Evolutionary conservation across 371 early-diverging fungal species (phyloP).

Genomic region (Mortierella polycephala): DNA sequence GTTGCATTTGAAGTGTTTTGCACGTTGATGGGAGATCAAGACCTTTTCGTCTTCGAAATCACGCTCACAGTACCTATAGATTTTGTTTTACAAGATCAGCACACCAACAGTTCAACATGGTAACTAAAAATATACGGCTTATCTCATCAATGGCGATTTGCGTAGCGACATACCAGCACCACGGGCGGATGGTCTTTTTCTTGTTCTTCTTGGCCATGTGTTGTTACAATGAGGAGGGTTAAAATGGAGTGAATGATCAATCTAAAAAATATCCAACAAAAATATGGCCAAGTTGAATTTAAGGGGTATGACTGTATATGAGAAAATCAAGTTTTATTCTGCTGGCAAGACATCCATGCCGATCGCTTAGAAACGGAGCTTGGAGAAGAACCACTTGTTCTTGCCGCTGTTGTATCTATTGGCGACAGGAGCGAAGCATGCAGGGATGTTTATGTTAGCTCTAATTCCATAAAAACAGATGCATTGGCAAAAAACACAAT

Average conservation of each 20-base stretch:
- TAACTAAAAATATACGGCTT: too few species aligned
- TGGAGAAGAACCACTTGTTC: conserved; percentile 99
- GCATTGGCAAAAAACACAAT: not conserved
- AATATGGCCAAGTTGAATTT: not conserved
- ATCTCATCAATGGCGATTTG: not conserved
- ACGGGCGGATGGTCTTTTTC: conserved; percentile 69
- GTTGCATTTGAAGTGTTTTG: conserved; percentile 93
- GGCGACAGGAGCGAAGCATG: too few species aligned
- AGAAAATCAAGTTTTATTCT: conserved; percentile 35
- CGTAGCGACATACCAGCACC: conserved; percentile 73
- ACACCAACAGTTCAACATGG: too few species aligned
- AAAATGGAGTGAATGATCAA: not conserved
- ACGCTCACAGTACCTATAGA: conserved; percentile 91
- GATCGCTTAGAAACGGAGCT: conserved; percentile 92
- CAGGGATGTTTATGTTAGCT: too few species aligned
- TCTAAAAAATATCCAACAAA: not conserved
- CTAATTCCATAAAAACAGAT: not conserved
- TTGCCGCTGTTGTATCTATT: conserved; percentile 93
- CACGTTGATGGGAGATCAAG: conserved; percentile 90
- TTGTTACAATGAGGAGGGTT: not conserved
- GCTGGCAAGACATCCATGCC: conserved; percentile 13
- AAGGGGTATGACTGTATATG: conserved; percentile 2
- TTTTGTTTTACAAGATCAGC: too few species aligned
- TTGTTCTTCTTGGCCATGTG: conserved; percentile 74
- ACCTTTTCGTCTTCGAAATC: conserved; percentile 97